phyloP scores from a whole-genome alignment of 2,329 filamentous ascomycete species.

The Fusarium floridanum region DNA sequence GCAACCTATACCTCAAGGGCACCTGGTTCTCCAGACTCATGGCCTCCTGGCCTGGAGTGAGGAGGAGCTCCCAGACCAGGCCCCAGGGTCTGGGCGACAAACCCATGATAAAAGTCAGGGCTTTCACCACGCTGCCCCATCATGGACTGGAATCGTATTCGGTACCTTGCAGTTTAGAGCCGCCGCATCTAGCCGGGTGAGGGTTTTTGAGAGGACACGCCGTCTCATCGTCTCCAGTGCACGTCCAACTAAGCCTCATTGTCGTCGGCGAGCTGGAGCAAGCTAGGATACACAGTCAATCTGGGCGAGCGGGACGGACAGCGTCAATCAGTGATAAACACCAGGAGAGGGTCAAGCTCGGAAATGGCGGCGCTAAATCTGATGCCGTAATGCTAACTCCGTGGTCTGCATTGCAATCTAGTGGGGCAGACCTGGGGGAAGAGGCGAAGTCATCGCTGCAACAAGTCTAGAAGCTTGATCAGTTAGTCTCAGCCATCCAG shows the following conservation, averaged over 20 bases:
- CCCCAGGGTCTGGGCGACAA: conserved; percentile 3
- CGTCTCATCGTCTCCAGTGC: conserved; percentile 19
- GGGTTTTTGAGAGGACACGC: conserved; percentile 21
- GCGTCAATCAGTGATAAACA: conserved; percentile 15
- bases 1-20: conserved; percentile 8
- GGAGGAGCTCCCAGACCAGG: conserved; percentile 7
- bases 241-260: conserved; percentile 37
- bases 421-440: conserved; percentile 34
- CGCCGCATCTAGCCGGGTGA: conserved; percentile 40
- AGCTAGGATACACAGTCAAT: conserved; percentile 1
- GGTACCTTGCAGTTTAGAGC: conserved; percentile 31
- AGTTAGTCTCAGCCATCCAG: conserved; percentile 5
- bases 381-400: conserved; percentile 30
- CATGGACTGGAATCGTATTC: conserved; percentile 28
- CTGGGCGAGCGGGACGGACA: conserved; percentile 8
- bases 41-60: background rate
- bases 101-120: conserved; percentile 15
- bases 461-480: conserved; percentile 5
- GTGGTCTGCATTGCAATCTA: conserved; percentile 28
- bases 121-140: conserved; percentile 15
- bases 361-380: conserved; percentile 41
- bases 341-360: conserved; percentile 20
- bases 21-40: conserved; percentile 14
- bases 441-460: background rate
- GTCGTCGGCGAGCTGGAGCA: conserved; percentile 11